Conservation (phyloP, 192 early-diverging fungal species). For the Coemansia sp. region DNA sequence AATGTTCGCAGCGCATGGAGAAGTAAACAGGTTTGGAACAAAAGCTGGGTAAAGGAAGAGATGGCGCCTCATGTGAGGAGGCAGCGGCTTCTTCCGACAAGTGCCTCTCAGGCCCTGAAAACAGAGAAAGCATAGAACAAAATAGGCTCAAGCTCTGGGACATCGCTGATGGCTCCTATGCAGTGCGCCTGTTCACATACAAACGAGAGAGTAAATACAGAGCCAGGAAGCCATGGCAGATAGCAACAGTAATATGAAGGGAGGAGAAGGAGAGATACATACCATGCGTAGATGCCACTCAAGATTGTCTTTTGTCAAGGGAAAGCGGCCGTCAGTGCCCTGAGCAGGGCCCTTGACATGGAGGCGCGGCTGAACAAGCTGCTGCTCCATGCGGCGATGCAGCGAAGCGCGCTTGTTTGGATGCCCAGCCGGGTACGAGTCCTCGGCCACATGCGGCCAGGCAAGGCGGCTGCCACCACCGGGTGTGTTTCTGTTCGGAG, state of each 20-base stretch:
- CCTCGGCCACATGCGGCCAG: slow-evolving; percentile 8
- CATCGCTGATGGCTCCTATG: too few species aligned
- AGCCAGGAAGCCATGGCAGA: background rate
- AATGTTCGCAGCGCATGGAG: too few species aligned
- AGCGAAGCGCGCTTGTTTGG: slow-evolving; percentile 32
- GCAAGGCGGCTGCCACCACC: slow-evolving; percentile 7
- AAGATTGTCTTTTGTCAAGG: slow-evolving; percentile 42
- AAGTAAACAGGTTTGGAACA: too few species aligned
- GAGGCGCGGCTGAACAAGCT: slow-evolving; percentile 40
- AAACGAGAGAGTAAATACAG: background rate
- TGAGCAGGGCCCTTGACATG: slow-evolving; percentile 40
- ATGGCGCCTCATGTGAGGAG: background rate
- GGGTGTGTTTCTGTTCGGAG: slow-evolving; percentile 3
- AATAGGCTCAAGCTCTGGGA: background rate
- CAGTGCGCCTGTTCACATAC: background rate
- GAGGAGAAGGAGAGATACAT: slow-evolving; percentile 12
- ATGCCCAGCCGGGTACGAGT: slow-evolving; percentile 9
- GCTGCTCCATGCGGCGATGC: slow-evolving; percentile 42
- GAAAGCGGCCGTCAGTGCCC: slow-evolving; percentile 36
- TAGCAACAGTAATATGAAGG: too few species aligned
- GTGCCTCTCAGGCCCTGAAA: background rate
- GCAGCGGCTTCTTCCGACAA: background rate
- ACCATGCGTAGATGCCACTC: slow-evolving; percentile 55
- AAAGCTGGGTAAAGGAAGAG: background rate
- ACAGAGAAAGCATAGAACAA: background rate